Conservation (phyloP, 2,329 filamentous ascomycete genomes). For the Penicillium sp. region DNA sequence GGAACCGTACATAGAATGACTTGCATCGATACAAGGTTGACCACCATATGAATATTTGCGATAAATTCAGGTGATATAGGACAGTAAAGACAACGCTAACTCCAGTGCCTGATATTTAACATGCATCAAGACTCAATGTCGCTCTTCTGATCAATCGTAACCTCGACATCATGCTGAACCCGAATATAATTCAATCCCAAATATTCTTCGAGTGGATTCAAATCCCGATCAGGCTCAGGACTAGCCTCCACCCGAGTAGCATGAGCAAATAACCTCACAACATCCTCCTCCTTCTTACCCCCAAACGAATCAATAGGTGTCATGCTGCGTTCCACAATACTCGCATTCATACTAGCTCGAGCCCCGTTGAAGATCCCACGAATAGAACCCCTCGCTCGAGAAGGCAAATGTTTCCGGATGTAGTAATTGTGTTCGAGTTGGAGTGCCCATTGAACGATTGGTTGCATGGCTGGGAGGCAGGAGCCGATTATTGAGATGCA, state of each 20-base stretch:
- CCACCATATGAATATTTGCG: not conserved
- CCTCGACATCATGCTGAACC: conserved; percentile 6
- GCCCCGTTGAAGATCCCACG: not conserved
- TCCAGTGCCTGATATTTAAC: not conserved
- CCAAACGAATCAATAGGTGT: not conserved
- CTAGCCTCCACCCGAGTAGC: conserved; percentile 1
- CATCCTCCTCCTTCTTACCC: not conserved
- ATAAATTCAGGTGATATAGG: no score
- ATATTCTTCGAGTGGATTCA: conserved; percentile 2
- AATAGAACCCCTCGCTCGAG: not conserved
- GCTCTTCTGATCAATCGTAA: not conserved
- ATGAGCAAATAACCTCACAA: not conserved
- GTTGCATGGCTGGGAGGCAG: conserved; percentile 10
- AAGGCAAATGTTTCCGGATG: not conserved
- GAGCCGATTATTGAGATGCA: conserved; percentile 11
- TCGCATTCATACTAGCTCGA: not conserved
- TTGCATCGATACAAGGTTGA: not conserved
- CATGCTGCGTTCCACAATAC: not conserved
- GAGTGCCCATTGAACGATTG: conserved; percentile 14
- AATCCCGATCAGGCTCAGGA: not conserved
- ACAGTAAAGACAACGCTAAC: not conserved
- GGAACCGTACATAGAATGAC: not conserved
- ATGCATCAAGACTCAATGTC: not conserved
- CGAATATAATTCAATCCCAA: conserved; percentile 6
- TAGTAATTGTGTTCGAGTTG: conserved; percentile 2